Conservation (phyloP, 2,329 filamentous ascomycete species). For the Penicillium nordicum region DNA sequence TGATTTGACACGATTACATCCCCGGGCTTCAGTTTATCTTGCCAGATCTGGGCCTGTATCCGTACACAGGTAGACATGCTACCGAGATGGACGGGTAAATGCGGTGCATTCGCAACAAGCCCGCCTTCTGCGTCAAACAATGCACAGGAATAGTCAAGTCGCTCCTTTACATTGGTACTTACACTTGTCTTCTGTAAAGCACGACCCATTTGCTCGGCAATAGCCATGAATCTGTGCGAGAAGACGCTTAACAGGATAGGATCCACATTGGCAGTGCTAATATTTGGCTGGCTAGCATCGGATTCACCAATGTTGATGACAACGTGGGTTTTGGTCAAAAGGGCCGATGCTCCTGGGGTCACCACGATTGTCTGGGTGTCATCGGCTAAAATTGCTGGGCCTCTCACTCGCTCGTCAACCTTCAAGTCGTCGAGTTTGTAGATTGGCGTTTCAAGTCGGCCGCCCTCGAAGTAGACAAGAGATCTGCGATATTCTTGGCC, state of each 20-base stretch:
- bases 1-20: slow-evolving; percentile 79
- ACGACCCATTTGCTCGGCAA: slow-evolving; percentile 80
- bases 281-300: slow-evolving; percentile 24
- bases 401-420: slow-evolving; percentile 68
- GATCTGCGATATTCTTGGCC: slow-evolving; percentile 64
- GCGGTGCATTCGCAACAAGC: slow-evolving; percentile 64
- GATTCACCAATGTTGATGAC: slow-evolving; percentile 33
- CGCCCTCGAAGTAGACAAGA: slow-evolving; percentile 80
- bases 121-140: slow-evolving; percentile 71
- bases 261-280: slow-evolving; percentile 58
- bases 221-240: slow-evolving; percentile 78
- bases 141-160: slow-evolving; percentile 76
- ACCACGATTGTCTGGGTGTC: slow-evolving; percentile 49
- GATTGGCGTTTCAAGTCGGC: slow-evolving; percentile 71
- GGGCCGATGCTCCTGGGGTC: slow-evolving; percentile 36
- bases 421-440: slow-evolving; percentile 75
- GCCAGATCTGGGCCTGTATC: slow-evolving; percentile 72
- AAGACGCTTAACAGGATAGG: slow-evolving; percentile 77
- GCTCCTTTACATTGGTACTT: slow-evolving; percentile 74
- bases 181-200: slow-evolving; percentile 71
- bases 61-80: slow-evolving; percentile 77
- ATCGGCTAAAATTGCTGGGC: slow-evolving; percentile 79
- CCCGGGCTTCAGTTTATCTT: slow-evolving; percentile 67
- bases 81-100: slow-evolving; percentile 74
- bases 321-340: slow-evolving; percentile 38